These are phyloP conservation scores for Chrysoporthe deuterocubensis DNA, from an alignment of 2,329 filamentous ascomycete species.

Conservation along the genomic window DNA sequence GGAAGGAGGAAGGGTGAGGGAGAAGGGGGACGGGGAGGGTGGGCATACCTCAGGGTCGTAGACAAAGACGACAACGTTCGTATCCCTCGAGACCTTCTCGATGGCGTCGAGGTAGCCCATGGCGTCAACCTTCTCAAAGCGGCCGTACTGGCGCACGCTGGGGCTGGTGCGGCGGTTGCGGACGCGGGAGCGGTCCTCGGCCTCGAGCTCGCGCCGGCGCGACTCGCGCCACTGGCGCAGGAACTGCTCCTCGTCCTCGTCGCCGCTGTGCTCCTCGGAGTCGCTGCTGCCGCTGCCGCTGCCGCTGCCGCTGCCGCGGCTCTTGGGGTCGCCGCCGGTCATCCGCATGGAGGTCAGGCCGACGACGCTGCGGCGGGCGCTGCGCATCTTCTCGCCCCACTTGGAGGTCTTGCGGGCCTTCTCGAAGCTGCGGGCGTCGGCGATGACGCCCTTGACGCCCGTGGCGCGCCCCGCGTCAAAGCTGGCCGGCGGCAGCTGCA, in stretches of 20 bases:
- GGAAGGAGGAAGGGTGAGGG: background rate
- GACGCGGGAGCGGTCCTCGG: conserved; percentile 56
- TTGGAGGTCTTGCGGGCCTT: conserved; percentile 60
- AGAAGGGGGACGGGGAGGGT: background rate
- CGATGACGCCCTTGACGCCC: conserved; percentile 85
- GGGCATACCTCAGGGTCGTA: conserved; percentile 79
- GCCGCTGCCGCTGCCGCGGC: background rate
- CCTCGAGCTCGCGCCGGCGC: conserved; percentile 76
- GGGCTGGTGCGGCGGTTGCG: conserved; percentile 74
- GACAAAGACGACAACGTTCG: conserved; percentile 89
- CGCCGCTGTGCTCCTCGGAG: conserved; percentile 52
- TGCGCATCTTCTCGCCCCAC: conserved; percentile 56
- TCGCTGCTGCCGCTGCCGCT: conserved; percentile 40
- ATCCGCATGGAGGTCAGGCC: conserved; percentile 44
- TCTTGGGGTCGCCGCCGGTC: too few species aligned
- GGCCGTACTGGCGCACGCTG: conserved; percentile 77
- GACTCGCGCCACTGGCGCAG: conserved; percentile 84
- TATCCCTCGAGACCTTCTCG: conserved; percentile 82
- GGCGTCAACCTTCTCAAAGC: conserved; percentile 83
- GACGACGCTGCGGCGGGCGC: conserved; percentile 60
- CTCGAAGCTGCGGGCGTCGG: conserved; percentile 79
- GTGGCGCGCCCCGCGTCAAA: conserved; percentile 74
- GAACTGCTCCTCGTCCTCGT: conserved; percentile 78
- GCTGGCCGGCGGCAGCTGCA: conserved; percentile 64
- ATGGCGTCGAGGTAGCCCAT: conserved; percentile 94